A percentile compares a stretch with the other conserved stretches of the same genome.
phyloP scores from a whole-genome alignment of 192 early-diverging fungal species.

The Coemansia reversa region DNA sequence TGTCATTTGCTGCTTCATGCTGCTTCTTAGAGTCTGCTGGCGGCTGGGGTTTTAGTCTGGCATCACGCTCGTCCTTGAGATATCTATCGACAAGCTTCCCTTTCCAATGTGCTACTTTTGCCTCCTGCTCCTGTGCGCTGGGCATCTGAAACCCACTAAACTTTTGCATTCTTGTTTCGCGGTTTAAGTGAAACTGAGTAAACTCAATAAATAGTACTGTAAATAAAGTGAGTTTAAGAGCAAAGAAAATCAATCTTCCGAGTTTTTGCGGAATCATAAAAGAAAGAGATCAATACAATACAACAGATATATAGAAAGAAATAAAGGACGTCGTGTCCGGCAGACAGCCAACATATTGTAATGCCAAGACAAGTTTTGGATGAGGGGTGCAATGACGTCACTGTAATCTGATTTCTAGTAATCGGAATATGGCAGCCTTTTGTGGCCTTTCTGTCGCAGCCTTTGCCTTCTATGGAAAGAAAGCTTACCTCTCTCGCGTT shows the following conservation, averaged over 20 bases:
- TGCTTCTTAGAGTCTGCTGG: background rate
- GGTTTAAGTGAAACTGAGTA: background rate
- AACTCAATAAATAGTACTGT: conserved; percentile 28
- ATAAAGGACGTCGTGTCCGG: background rate
- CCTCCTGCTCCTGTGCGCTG: conserved; percentile 21
- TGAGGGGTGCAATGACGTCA: no score
- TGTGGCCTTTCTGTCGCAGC: background rate
- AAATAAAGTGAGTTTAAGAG: conserved; percentile 17
- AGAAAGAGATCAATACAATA: background rate
- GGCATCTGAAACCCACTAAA: conserved; percentile 18
- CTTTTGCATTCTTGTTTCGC: background rate
- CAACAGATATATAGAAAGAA: background rate
- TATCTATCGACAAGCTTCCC: conserved; percentile 14
- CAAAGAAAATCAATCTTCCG: background rate
- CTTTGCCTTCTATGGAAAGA: no score
- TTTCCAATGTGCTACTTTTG: conserved; percentile 13
- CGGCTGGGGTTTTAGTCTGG: no score
- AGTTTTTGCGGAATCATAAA: conserved; percentile 12
- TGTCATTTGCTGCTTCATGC: background rate
- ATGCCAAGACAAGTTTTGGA: no score
- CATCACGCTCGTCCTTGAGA: conserved; percentile 16
- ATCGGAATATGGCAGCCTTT: no score
- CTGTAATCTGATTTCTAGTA: no score
- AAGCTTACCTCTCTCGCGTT: background rate
- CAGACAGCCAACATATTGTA: no score